Evolutionary conservation across 192 early-diverging fungal species (phyloP).

Genomic region (Rhizophagus sp.): DNA sequence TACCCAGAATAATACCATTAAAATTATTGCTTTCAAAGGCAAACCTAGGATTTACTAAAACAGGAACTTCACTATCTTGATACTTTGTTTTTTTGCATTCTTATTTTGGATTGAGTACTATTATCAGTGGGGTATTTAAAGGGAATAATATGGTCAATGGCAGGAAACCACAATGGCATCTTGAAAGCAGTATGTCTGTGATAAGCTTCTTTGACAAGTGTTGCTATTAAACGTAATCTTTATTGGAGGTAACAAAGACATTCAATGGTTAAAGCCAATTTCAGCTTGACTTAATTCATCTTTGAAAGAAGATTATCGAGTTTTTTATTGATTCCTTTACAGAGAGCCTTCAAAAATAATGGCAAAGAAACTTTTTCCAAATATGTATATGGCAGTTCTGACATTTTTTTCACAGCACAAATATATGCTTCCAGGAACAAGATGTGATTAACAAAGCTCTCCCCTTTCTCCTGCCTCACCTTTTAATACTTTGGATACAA

Average conservation of each 20-base stretch:
- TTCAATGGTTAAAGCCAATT: slow-evolving; percentile 15
- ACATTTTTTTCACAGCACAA: background rate
- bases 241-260: slow-evolving; percentile 3
- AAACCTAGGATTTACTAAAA: background rate
- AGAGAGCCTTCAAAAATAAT: background rate
- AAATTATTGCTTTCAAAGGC: background rate
- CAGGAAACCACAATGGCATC: background rate
- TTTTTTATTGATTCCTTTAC: background rate
- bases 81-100: slow-evolving; percentile 3
- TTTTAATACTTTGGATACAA: too few species aligned
- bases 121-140: background rate
- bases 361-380: too few species aligned
- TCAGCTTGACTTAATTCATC: background rate
- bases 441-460: background rate
- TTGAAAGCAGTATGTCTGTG: slow-evolving; percentile 5
- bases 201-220: slow-evolving; percentile 15
- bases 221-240: slow-evolving; percentile 13
- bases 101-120: slow-evolving; percentile 6
- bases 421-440: slow-evolving; percentile 5
- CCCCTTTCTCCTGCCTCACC: background rate
- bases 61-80: background rate
- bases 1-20: slow-evolving; percentile 1
- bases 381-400: too few species aligned
- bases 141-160: slow-evolving; percentile 9
- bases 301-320: background rate